These are phyloP conservation scores for Leccinum cinnamomeum DNA, from an alignment of 1,284 basidiomycete genomes.

Conservation along the genomic window DNA sequence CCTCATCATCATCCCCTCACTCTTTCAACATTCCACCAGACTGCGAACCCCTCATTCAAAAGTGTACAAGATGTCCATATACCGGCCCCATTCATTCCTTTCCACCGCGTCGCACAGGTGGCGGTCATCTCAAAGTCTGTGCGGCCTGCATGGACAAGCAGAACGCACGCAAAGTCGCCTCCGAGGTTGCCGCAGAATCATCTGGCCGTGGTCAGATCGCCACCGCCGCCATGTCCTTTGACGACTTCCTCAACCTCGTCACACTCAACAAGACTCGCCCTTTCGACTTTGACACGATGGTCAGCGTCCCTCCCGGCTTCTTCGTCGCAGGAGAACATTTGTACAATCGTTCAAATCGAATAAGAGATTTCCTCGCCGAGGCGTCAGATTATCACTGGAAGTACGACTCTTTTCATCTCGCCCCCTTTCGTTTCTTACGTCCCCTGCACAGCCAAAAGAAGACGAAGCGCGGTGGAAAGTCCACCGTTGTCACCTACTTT, in stretches of 20 bases:
- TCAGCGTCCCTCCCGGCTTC: slow-evolving; percentile 33
- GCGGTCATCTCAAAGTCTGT: slow-evolving; percentile 34
- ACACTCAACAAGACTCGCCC: slow-evolving; percentile 34
- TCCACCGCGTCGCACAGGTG: slow-evolving; percentile 32
- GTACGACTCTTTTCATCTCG: slow-evolving; percentile 17
- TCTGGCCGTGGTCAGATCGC: slow-evolving; percentile 37
- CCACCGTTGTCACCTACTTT: slow-evolving; percentile 38
- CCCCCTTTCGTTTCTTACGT: neutral
- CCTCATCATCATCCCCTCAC: slow-evolving; percentile 16
- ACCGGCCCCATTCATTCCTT: slow-evolving; percentile 30
- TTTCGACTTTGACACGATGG: slow-evolving; percentile 38
- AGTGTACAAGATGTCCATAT: slow-evolving; percentile 35
- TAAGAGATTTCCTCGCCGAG: slow-evolving; percentile 36
- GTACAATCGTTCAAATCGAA: slow-evolving; percentile 35
- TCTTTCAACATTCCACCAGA: slow-evolving; percentile 24
- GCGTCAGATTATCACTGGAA: slow-evolving; percentile 39
- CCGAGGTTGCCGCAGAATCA: slow-evolving; percentile 30
- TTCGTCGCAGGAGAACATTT: slow-evolving; percentile 35
- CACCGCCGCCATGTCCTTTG: slow-evolving; percentile 35
- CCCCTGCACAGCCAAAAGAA: slow-evolving; percentile 31
- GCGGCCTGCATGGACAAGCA: slow-evolving; percentile 35
- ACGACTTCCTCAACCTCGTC: slow-evolving; percentile 34
- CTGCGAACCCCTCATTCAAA: slow-evolving; percentile 22
- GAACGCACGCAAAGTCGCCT: slow-evolving; percentile 35
- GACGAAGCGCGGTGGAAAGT: slow-evolving; percentile 36